These are phyloP conservation scores for Puccinia hordei DNA, from an alignment of 1,284 basidiomycete species.

Conservation along the genomic window DNA sequence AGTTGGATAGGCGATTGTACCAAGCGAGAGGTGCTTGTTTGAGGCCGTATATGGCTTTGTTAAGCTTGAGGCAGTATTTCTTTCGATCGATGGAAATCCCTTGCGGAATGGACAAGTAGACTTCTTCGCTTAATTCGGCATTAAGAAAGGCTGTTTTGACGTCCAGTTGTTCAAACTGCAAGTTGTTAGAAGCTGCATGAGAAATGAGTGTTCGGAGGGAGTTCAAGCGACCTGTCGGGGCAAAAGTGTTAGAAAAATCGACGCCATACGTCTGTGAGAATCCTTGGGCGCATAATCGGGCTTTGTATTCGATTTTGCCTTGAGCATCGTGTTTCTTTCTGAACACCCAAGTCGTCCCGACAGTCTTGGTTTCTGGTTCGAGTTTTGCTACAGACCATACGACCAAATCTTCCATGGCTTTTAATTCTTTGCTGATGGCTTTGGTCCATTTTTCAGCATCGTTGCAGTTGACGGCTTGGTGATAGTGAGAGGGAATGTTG, in stretches of 20 bases:
- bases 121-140: not conserved
- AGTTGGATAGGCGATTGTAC: not conserved
- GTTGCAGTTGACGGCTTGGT: not conserved
- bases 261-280: constrained; percentile 7
- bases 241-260: constrained; percentile 8
- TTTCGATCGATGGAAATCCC: not conserved
- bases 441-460: not conserved
- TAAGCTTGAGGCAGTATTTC: not conserved
- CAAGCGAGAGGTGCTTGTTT: constrained; percentile 1
- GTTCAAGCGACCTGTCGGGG: not conserved
- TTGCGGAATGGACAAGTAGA: too few relatives aligned
- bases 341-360: not conserved
- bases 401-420: not conserved
- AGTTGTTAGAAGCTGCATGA: not conserved
- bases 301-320: too few relatives aligned
- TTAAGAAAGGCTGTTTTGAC: not conserved
- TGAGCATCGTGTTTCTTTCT: not conserved
- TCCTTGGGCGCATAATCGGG: not conserved
- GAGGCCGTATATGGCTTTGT: not conserved
- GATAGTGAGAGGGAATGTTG: not conserved
- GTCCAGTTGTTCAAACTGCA: constrained; percentile 7
- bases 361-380: not conserved
- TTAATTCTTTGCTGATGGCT: not conserved
- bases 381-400: not conserved
- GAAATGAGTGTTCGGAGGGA: not conserved